phyloP scores from a whole-genome alignment of 768 basidiomycete species.

The Tricholomella constricta region DNA sequence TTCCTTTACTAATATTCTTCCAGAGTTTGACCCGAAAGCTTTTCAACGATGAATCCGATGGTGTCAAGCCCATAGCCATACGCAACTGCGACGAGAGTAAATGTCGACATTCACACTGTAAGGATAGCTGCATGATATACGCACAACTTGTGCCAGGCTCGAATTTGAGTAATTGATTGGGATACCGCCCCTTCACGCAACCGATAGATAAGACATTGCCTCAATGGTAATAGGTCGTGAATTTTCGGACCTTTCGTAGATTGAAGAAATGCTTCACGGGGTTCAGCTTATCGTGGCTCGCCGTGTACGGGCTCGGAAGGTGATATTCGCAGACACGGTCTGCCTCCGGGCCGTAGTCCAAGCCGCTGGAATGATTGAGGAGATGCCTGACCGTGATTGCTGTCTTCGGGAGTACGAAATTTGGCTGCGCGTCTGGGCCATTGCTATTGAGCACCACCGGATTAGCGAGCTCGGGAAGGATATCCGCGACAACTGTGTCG shows the following conservation, averaged over 20 bases:
- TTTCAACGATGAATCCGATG: constrained; percentile 31
- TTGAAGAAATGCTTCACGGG: constrained; percentile 17
- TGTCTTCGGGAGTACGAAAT: constrained; percentile 12
- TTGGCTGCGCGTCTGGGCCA: not conserved
- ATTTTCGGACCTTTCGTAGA: constrained; percentile 15
- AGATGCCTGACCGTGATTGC: constrained; percentile 22
- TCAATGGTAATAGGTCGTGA: not conserved
- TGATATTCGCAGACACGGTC: not conserved
- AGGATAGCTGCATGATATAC: not conserved
- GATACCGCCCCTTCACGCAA: constrained; percentile 21
- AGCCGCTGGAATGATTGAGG: constrained; percentile 28
- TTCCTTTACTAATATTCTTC: constrained; percentile 30
- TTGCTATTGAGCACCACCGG: constrained; percentile 16
- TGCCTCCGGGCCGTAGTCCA: constrained; percentile 16
- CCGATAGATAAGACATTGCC: not conserved
- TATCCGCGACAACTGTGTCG: constrained; percentile 28
- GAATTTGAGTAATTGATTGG: constrained; percentile 24
- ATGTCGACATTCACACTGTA: not conserved
- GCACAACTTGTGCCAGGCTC: constrained; percentile 33
- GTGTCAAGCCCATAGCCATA: constrained; percentile 28
- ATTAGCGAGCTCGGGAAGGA: constrained; percentile 32
- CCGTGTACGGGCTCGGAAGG: constrained; percentile 6
- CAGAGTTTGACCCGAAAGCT: constrained; percentile 25
- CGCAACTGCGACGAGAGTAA: constrained; percentile 12
- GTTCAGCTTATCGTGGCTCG: constrained; percentile 18